Percentiles rank a stretch among this genome's conserved stretches.
Evolutionary conservation across 129 eudicot genomes (phyloP).

Genomic region (Pittosporum tobira): DNA sequence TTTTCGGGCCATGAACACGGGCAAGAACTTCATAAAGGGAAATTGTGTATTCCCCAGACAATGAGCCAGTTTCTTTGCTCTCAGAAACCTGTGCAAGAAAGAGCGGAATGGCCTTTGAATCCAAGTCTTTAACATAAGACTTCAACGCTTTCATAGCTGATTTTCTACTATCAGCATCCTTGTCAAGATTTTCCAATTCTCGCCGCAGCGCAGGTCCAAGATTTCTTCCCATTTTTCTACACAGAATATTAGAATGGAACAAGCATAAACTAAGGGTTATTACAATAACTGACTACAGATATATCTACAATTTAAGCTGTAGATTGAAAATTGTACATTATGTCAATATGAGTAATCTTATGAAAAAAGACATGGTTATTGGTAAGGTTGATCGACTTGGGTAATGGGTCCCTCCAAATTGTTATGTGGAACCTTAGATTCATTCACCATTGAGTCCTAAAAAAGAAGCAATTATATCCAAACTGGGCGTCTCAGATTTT

Average conservation of each 20-base stretch:
- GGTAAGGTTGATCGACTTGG: neutral
- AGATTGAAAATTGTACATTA: neutral
- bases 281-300: neutral
- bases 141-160: conserved; percentile 88
- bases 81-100: conserved; percentile 95
- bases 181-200: conserved; percentile 83
- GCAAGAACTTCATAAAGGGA: conserved; percentile 91
- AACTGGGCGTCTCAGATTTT: neutral
- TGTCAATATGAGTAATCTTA: neutral
- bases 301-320: neutral
- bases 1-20: conserved; percentile 80
- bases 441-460: neutral
- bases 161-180: conserved; percentile 77
- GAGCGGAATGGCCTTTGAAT: conserved; percentile 73
- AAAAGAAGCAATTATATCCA: conserved; percentile 5
- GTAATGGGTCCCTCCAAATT: neutral
- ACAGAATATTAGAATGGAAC: neutral
- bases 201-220: conserved; percentile 59
- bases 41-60: conserved; percentile 79
- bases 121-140: conserved; percentile 76
- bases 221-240: conserved; percentile 55
- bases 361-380: too few relatives aligned
- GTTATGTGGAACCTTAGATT: neutral
- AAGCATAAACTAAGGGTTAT: neutral
- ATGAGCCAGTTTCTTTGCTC: conserved; percentile 61